Evolutionary conservation across 441 rosid genomes (phyloP).

Genomic region (Iberis amara): DNA sequence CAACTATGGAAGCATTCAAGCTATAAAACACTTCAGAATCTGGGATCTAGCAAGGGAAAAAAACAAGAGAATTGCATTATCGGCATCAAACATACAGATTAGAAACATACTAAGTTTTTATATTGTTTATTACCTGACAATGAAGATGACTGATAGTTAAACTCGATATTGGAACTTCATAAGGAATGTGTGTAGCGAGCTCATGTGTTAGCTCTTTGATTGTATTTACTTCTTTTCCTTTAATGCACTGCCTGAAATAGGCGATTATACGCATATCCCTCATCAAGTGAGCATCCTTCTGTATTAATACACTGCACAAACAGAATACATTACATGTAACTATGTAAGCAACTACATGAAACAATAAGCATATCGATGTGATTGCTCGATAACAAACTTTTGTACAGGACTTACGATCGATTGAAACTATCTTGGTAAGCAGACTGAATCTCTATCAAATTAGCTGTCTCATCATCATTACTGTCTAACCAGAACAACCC

Average conservation of each 20-base stretch:
- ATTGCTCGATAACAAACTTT: constrained; percentile 13
- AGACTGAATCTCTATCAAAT: constrained; percentile 64
- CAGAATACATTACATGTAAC: constrained; percentile 15
- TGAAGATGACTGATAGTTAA: constrained; percentile 78
- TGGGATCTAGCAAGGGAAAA: constrained; percentile 51
- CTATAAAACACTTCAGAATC: constrained; percentile 60
- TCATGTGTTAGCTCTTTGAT: constrained; percentile 82
- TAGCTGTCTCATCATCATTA: constrained; percentile 33
- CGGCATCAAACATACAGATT: constrained; percentile 13
- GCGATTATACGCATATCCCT: constrained; percentile 74
- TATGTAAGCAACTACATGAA: background rate
- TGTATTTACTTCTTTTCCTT: constrained; percentile 48
- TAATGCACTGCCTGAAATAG: constrained; percentile 79
- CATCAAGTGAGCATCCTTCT: constrained; percentile 57
- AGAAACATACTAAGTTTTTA: no score
- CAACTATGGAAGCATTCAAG: constrained; percentile 79
- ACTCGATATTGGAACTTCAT: constrained; percentile 72
- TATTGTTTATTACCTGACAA: constrained; percentile 57
- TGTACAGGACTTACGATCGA: constrained; percentile 55
- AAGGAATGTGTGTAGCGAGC: constrained; percentile 77
- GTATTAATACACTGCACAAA: constrained; percentile 43
- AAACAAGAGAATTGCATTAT: constrained; percentile 16
- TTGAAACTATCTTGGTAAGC: constrained; percentile 56
- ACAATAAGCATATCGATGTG: constrained; percentile 4
- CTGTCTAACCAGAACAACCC: constrained; percentile 73